Conservation (phyloP, 108 stramenopile genomes). For the Seminavis robusta region DNA sequence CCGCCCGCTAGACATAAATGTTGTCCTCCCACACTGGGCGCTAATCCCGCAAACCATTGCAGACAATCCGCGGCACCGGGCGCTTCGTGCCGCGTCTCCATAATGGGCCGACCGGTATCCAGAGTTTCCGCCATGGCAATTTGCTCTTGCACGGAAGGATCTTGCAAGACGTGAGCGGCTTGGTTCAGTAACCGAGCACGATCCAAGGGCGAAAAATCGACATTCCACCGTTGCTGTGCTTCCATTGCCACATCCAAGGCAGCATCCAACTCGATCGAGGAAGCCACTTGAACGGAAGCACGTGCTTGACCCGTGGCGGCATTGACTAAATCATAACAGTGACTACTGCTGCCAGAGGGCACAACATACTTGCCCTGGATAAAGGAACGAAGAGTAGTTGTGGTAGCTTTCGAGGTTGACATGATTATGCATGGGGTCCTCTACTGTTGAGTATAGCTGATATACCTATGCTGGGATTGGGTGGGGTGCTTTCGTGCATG, state of each 20-base stretch:
- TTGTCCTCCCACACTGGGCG: slow-evolving; percentile 14
- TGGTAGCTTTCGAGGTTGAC: too few relatives aligned
- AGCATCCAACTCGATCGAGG: background rate
- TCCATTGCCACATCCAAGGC: background rate
- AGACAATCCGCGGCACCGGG: slow-evolving; percentile 27
- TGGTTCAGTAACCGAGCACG: slow-evolving; percentile 1
- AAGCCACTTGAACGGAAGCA: slow-evolving; percentile 1
- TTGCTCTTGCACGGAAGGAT: slow-evolving; percentile 2
- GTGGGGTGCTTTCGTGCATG: too few relatives aligned
- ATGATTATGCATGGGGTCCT: too few relatives aligned
- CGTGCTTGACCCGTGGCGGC: slow-evolving; percentile 6
- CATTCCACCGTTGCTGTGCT: slow-evolving; percentile 10
- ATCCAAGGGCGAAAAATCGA: slow-evolving; percentile 5
- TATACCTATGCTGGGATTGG: too few relatives aligned
- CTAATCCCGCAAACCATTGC: slow-evolving; percentile 7
- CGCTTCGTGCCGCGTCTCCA: slow-evolving; percentile 32
- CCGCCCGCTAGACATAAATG: slow-evolving; percentile 2
- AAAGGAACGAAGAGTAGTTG: too few relatives aligned
- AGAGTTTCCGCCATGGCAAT: slow-evolving; percentile 34
- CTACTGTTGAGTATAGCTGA: too few relatives aligned
- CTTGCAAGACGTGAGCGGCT: slow-evolving; percentile 5
- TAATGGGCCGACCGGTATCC: slow-evolving; percentile 64
- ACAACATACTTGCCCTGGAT: too few relatives aligned
- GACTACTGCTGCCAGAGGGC: too few relatives aligned
- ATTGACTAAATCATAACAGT: slow-evolving; percentile 2